Evolutionary conservation across 2,329 filamentous ascomycete species (phyloP), one percentile per base, ranked within the genome.

Genomic region (Trichoderma oligosporum): DNA sequence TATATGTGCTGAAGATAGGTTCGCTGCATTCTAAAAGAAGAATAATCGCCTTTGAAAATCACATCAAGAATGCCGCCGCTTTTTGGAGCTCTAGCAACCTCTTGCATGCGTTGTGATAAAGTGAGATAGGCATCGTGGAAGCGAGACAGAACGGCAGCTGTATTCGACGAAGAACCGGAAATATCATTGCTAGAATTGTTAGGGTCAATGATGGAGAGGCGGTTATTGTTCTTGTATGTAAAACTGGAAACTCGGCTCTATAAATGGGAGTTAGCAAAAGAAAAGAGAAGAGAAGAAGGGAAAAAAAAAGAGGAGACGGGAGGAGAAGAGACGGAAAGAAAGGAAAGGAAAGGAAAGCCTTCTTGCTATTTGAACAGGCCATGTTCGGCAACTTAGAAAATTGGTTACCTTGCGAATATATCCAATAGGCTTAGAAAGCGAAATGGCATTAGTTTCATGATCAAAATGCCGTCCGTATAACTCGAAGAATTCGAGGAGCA

Each of bases 191-290:
- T 75, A 0, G 82, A 70, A 58, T 89, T 88, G 70, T 97, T 96
- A 0, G 94, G 94, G 67, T 99, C 94, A 58, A 96, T 87, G 65
- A 99, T 96, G 7, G 87, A 89, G 1, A 99, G 78, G 1, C 91
- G 84, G 49, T 87, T 79, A 12, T 71, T 72, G 65, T 86, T 85
- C 64, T 81, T 82, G 66, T 86, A 83, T 4, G 77, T 71, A 51
- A 85, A 69, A 1, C 67, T 68, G 27, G 61, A 69, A 14, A 80
- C 77, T 24, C 76, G 67, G 35, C 67, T 71, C 80, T 83, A 41
- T 0, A 11, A 46, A 5, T 42, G 48, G 4, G 11, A 12, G 24
- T 44, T 24, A 42, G 36, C 20, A 51, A 35, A 29, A 22, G 16
- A 31, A 4, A 48, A 8, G n/a, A n/a, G n/a, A n/a, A n/a, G n/a